A percentile compares a stretch with the other conserved stretches of the same genome.
These are phyloP conservation scores for Pseudognaphalium luteoalbum DNA, from an alignment of 129 eudicot genomes.

Conservation along the genomic window DNA sequence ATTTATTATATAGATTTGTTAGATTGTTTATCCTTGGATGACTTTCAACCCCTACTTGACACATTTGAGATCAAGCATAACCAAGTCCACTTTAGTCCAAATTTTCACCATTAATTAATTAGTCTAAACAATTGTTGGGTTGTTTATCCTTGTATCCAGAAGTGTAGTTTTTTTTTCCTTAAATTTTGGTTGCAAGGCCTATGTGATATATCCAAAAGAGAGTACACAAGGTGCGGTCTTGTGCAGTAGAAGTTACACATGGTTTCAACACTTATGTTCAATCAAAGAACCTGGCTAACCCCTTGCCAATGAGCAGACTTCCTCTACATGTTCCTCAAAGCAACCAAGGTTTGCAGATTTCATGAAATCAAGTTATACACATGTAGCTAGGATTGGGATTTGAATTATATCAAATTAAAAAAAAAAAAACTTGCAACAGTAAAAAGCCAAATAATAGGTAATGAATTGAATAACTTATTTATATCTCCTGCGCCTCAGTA, in stretches of 20 bases:
- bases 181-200: conserved; percentile 52
- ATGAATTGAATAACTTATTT: too few relatives aligned
- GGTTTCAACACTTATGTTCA: conserved; percentile 71
- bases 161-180: conserved; percentile 1
- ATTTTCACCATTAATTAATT: too few relatives aligned
- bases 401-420: background rate
- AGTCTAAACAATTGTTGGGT: background rate
- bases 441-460: background rate
- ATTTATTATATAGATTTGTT: too few relatives aligned
- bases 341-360: conserved; percentile 58
- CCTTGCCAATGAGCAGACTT: conserved; percentile 63
- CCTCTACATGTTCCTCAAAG: conserved; percentile 80
- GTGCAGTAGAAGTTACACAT: conserved; percentile 62
- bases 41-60: too few relatives aligned
- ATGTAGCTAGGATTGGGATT: background rate
- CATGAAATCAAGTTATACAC: conserved; percentile 5
- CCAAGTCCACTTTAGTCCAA: background rate
- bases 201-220: conserved; percentile 78
- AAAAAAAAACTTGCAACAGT: background rate
- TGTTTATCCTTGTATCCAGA: conserved; percentile 9
- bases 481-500: too few relatives aligned
- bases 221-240: conserved; percentile 50
- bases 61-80: background rate
- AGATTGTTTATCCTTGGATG: too few relatives aligned
- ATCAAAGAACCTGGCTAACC: conserved; percentile 70